phyloP scores from a whole-genome alignment of 2,329 filamentous ascomycete genomes.

The Penicillium sp. region DNA sequence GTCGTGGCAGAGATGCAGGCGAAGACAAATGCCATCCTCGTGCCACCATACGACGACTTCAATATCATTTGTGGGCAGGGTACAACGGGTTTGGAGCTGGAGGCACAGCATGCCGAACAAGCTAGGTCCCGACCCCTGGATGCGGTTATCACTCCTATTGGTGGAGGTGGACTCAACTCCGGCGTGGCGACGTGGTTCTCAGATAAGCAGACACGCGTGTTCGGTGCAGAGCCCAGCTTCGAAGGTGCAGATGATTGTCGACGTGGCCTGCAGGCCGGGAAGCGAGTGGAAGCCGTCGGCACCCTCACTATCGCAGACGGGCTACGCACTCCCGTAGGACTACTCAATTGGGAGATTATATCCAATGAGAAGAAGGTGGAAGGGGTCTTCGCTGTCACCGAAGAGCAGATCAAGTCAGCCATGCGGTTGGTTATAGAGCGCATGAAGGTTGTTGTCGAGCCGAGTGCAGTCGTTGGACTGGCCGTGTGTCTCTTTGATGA shows the following conservation, averaged over 20 bases:
- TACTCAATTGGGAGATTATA: conserved; percentile 73
- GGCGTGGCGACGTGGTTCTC: conserved; percentile 73
- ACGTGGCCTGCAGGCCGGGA: conserved; percentile 63
- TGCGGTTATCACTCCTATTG: conserved; percentile 77
- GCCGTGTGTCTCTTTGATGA: conserved; percentile 82
- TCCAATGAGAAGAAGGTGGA: conserved; percentile 66
- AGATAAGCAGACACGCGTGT: conserved; percentile 70
- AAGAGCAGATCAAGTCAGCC: conserved; percentile 76
- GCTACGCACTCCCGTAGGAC: conserved; percentile 76
- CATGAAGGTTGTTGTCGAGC: conserved; percentile 88
- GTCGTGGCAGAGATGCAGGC: conserved; percentile 66
- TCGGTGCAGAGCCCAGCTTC: conserved; percentile 80
- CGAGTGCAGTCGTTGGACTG: conserved; percentile 77
- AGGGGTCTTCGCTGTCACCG: conserved; percentile 70
- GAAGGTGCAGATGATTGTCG: conserved; percentile 81
- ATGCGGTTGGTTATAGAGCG: conserved; percentile 78
- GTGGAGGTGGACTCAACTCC: conserved; percentile 83
- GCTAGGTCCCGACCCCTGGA: conserved; percentile 51
- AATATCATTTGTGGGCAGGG: conserved; percentile 91
- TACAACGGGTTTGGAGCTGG: conserved; percentile 80
- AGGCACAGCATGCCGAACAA: conserved; percentile 64
- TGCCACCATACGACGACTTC: conserved; percentile 90
- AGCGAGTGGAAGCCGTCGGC: conserved; percentile 65
- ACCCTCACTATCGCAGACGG: conserved; percentile 86
- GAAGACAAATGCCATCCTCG: conserved; percentile 70